phyloP scores from a whole-genome alignment of 345 rosid genomes.

The Cardamine chenopodiifolia region DNA sequence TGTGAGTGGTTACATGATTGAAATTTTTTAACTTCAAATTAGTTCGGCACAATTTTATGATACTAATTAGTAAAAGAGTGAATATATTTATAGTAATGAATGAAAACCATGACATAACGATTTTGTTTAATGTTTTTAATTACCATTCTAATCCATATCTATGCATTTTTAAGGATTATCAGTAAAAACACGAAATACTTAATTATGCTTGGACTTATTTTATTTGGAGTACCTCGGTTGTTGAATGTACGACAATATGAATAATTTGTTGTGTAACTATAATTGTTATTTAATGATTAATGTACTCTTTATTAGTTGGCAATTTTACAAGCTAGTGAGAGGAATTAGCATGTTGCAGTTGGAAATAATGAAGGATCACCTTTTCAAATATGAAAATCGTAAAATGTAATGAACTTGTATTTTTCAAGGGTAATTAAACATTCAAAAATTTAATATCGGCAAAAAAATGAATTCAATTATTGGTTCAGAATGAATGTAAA shows the following conservation, averaged over 20 bases:
- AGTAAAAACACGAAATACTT: background rate
- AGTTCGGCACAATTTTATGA: background rate
- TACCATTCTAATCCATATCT: background rate
- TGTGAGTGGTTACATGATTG: background rate
- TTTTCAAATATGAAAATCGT: conserved; percentile 12
- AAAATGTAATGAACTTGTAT: conserved; percentile 1
- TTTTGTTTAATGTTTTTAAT: background rate
- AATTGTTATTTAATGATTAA: conserved; percentile 9
- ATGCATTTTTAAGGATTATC: background rate
- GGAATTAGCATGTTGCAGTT: conserved; percentile 32
- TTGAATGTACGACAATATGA: conserved; percentile 8
- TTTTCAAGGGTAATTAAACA: conserved; percentile 4
- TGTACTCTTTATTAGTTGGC: conserved; percentile 35
- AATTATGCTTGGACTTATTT: background rate
- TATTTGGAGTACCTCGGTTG: conserved; percentile 13
- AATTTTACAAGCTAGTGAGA: background rate
- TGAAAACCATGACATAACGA: background rate
- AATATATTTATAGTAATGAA: background rate
- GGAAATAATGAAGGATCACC: conserved; percentile 23
- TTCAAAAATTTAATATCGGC: background rate
- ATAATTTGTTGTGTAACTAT: conserved; percentile 1
- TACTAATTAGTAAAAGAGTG: background rate
- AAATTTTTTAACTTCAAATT: background rate
- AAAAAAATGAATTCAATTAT: background rate
- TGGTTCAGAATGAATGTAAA: background rate